Conservation (phyloP, 495 filamentous ascomycete genomes). For the Xylaria nigripes region DNA sequence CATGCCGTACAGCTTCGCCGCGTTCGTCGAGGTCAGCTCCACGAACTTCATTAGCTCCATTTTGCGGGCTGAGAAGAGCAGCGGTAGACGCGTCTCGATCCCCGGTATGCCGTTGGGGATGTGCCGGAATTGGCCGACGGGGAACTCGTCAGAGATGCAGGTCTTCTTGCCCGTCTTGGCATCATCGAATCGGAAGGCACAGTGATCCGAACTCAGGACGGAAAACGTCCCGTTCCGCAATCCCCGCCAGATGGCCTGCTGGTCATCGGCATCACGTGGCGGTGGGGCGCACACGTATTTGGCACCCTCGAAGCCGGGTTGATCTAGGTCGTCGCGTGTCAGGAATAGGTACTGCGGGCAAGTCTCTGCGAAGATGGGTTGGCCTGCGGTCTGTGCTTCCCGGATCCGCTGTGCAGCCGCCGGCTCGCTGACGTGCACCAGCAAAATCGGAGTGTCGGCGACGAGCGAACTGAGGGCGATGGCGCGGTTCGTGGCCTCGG, state of each 20-base stretch:
- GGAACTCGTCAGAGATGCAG: conserved; percentile 34
- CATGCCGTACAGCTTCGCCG: conserved; percentile 55
- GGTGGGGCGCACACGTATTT: conserved; percentile 46
- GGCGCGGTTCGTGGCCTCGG: conserved; percentile 51
- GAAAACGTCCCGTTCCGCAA: conserved; percentile 45
- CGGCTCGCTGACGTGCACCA: conserved; percentile 52
- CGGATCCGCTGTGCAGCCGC: conserved; percentile 46
- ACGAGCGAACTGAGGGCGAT: conserved; percentile 48
- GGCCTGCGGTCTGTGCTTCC: conserved; percentile 44
- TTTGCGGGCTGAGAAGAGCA: conserved; percentile 38
- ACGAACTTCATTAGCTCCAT: conserved; percentile 49
- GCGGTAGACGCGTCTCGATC: conserved; percentile 50
- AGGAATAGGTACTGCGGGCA: conserved; percentile 61
- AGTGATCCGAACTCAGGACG: conserved; percentile 48
- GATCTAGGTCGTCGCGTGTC: conserved; percentile 42
- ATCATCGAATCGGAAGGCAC: conserved; percentile 46
- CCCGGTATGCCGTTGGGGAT: conserved; percentile 56
- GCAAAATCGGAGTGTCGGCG: conserved; percentile 44
- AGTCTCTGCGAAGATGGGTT: conserved; percentile 56
- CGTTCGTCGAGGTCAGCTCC: conserved; percentile 48
- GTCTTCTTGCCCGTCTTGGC: conserved; percentile 40
- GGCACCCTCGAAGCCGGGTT: conserved; percentile 46
- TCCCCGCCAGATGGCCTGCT: conserved; percentile 38
- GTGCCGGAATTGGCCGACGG: conserved; percentile 42
- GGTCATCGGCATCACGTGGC: conserved; percentile 30